Evolutionary conservation across 2,329 filamentous ascomycete genomes (phyloP).

Genomic region (Teratosphaeriaceae sp.): DNA sequence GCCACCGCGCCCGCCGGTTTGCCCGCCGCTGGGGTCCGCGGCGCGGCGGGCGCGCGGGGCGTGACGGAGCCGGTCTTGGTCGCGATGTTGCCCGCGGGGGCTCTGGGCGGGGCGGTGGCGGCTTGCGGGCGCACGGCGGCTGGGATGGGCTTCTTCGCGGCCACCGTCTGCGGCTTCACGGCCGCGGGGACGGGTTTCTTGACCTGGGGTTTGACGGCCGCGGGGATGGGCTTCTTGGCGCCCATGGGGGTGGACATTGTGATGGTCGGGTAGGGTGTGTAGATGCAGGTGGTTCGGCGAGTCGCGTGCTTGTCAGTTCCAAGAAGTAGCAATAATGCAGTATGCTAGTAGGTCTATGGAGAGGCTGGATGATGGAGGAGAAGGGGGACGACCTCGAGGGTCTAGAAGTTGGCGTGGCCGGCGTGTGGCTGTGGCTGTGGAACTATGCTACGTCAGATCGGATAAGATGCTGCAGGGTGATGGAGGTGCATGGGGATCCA

Average conservation of each 20-base stretch:
- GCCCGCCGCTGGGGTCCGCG: neutral
- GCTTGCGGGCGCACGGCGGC: conserved; percentile 9
- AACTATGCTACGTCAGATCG: conserved; percentile 1
- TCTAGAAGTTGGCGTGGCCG: too few species aligned
- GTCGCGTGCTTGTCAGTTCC: too few species aligned
- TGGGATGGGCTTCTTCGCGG: neutral
- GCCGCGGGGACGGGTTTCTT: conserved; percentile 2
- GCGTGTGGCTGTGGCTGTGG: neutral
- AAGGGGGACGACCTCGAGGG: neutral
- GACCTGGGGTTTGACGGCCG: conserved; percentile 1
- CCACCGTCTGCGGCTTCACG: neutral
- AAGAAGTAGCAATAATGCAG: too few species aligned
- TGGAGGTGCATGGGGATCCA: too few species aligned
- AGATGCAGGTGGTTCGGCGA: neutral
- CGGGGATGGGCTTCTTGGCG: conserved; percentile 10
- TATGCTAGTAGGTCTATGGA: too few species aligned
- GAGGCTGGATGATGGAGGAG: neutral
- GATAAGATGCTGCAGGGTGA: neutral
- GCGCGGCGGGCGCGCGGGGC: conserved; percentile 3
- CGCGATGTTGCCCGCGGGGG: conserved; percentile 8
- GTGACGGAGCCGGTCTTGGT: conserved; percentile 2
- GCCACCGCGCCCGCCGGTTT: too few species aligned
- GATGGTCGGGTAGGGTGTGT: neutral
- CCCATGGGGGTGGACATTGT: neutral
- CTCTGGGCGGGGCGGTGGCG: conserved; percentile 9